Evolutionary conservation across 2,329 filamentous ascomycete species (phyloP), one percentile per base, ranked within the genome.

Genomic region (Colletotrichum horii): DNA sequence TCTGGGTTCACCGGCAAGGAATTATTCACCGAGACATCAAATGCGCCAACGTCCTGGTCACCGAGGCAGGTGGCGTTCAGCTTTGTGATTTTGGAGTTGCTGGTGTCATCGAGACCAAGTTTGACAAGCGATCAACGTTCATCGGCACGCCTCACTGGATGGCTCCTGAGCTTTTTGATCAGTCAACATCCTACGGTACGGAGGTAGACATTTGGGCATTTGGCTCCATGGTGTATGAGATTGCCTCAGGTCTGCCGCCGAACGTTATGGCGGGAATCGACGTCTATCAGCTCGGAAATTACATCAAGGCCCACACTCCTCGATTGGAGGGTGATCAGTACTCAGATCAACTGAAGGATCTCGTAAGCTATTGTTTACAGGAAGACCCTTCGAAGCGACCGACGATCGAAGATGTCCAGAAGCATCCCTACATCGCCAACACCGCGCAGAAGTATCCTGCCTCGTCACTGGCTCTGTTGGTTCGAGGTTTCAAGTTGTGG

Each of bases 81-180:
- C 89, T 97, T 38, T 96, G 94, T 81, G 95, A 97, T 82, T 97
- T 97, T 83, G 95, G 95, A 78, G 94, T 97, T 64, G 94, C 95
- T 34, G 94, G 94, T 60, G 91, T 95, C 62, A 91, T 96, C 72
- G 94, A 96, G 81, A 93, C 89, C 56, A 93, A 94, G 78, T 89
- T 93, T 70, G 93, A 94, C 79, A 97, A 97, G 84, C 89, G 94
- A 69, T 93, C 93, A 6, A 96, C 95, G 1, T 93, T 96, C 65
- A 94, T 96, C 71, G 95, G 95, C 26, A 97, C 95, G 0, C 93
- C 93, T 4, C 93, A 96, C 83, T 97, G 94, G 94, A 96, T 97
- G 94, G 94, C 95, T 0, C 94, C 94, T 0, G 95, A 97, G 80
- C 88, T 96, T 15, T 93, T 94, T 79, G 91, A 93, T 73, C 88